Percentiles rank a stretch among this genome's conserved stretches.
phyloP scores from a whole-genome alignment of 2,329 filamentous ascomycete species.

The Calonectria pseudoturangicola region DNA sequence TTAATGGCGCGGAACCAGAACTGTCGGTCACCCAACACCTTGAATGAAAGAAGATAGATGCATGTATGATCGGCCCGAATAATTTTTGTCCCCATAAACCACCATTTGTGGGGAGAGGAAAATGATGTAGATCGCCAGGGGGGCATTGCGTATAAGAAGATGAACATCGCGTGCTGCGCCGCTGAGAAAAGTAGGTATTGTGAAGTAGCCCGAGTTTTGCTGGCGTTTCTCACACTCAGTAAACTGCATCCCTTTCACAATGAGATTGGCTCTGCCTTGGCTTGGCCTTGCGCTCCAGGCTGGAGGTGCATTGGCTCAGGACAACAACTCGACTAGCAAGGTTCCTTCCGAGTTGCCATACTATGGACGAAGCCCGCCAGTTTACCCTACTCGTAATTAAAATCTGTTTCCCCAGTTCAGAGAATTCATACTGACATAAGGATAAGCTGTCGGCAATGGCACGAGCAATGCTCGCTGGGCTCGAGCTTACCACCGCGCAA shows the following conservation, averaged over 20 bases:
- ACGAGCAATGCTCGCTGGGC: conserved; percentile 72
- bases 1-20: neutral
- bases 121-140: neutral
- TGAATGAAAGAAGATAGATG: neutral
- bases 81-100: neutral
- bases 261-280: neutral
- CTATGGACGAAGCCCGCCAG: conserved; percentile 12
- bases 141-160: too few relatives aligned
- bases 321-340: neutral
- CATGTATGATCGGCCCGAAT: conserved; percentile 13
- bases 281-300: conserved; percentile 2
- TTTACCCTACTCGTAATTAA: conserved; percentile 9
- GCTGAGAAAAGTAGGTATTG: neutral
- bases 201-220: neutral
- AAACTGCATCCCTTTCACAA: neutral
- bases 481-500: conserved; percentile 84
- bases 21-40: neutral
- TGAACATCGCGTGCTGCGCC: too few relatives aligned
- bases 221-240: neutral
- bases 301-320: neutral
- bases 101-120: neutral
- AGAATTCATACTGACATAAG: neutral
- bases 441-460: neutral
- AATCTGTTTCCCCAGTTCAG: neutral
- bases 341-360: conserved; percentile 4